Conservation (phyloP, 139 green algal species). For the Chlamydomonas sphaeroides region DNA sequence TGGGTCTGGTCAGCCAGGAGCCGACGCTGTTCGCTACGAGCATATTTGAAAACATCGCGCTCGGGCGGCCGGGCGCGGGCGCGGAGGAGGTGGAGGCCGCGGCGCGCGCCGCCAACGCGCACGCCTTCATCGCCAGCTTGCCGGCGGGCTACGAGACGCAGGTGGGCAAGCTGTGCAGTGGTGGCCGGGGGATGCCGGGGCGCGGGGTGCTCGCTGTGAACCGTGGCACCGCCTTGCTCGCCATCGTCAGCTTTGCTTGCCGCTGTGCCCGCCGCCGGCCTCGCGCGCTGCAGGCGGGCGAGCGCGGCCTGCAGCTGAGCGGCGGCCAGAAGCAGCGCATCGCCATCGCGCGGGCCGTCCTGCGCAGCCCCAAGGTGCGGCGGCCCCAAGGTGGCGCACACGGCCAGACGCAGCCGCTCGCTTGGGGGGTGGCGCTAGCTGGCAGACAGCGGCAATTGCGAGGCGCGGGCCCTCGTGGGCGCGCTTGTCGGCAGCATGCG, state of each 20-base stretch:
- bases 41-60: constrained; percentile 91
- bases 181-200: too few relatives aligned
- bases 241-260: too few relatives aligned
- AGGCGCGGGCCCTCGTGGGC: too few relatives aligned
- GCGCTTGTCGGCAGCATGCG: too few relatives aligned
- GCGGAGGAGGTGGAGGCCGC: constrained; percentile 75
- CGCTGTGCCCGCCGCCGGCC: neutral
- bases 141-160: constrained; percentile 67
- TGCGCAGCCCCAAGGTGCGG: constrained; percentile 74
- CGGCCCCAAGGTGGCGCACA: too few relatives aligned
- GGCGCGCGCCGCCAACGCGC: constrained; percentile 80
- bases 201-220: too few relatives aligned
- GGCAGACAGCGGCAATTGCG: too few relatives aligned
- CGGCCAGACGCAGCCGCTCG: too few relatives aligned
- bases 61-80: constrained; percentile 57
- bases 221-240: too few relatives aligned
- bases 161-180: constrained; percentile 11
- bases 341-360: constrained; percentile 91
- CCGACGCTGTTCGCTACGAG: constrained; percentile 88
- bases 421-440: too few relatives aligned
- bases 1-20: constrained; percentile 90
- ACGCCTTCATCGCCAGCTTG: constrained; percentile 79
- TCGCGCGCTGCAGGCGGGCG: constrained; percentile 59
- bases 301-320: constrained; percentile 65
- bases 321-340: constrained; percentile 93